Evolutionary conservation across 1,284 basidiomycete species (phyloP).

Genomic region (Malassezia nana): DNA sequence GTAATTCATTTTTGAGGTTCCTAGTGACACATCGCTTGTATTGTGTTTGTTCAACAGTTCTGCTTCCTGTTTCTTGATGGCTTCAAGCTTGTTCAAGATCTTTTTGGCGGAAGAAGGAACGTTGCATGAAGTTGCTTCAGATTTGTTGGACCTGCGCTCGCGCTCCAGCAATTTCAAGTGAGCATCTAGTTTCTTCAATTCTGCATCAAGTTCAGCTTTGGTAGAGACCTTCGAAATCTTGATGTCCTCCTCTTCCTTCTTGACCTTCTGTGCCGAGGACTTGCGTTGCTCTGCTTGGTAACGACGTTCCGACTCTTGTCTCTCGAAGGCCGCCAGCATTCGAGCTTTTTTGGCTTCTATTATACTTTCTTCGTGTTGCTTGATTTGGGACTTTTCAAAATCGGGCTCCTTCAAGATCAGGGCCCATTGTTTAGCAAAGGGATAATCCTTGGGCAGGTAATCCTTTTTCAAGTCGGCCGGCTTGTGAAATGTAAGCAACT

Average conservation of each 20-base stretch:
- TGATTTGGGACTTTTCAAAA: conserved; percentile 81
- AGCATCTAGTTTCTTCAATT: conserved; percentile 62
- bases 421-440: conserved; percentile 53
- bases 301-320: conserved; percentile 35
- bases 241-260: conserved; percentile 32
- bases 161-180: conserved; percentile 66
- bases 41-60: conserved; percentile 44
- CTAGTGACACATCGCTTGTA: conserved; percentile 40
- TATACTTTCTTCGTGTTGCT: conserved; percentile 66
- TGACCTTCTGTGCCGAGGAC: conserved; percentile 23
- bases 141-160: conserved; percentile 70
- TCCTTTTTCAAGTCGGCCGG: conserved; percentile 54
- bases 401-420: conserved; percentile 69
- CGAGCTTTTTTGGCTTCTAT: conserved; percentile 56
- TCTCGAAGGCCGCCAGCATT: conserved; percentile 62
- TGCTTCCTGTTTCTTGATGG: conserved; percentile 41
- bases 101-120: conserved; percentile 56
- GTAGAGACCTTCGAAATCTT: conserved; percentile 26
- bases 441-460: conserved; percentile 55
- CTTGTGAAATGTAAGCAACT: conserved; percentile 52
- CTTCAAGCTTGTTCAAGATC: conserved; percentile 51
- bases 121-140: conserved; percentile 51
- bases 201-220: conserved; percentile 50
- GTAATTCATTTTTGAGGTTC: conserved; percentile 48
- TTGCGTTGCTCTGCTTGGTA: conserved; percentile 34